Conservation (phyloP, 2,329 filamentous ascomycete species). For the Penicillium brasilianum region DNA sequence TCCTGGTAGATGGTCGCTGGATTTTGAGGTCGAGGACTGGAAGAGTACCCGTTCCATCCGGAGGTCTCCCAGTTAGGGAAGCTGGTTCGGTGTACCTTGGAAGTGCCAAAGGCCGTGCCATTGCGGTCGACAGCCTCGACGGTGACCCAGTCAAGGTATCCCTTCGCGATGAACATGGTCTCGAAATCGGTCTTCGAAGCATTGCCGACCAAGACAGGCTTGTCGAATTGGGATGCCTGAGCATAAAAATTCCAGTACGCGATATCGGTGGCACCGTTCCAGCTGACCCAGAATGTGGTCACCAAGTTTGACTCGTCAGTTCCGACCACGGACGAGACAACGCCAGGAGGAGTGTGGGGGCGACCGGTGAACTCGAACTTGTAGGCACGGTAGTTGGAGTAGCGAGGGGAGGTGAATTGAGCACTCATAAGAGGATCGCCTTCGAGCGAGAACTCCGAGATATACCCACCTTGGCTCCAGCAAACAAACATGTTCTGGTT, state of each 20-base stretch:
- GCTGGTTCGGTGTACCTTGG: constrained; percentile 25
- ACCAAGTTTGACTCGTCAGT: constrained; percentile 31
- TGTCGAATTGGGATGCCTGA: constrained; percentile 30
- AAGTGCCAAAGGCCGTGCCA: constrained; percentile 25
- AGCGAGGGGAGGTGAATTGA: constrained; percentile 38
- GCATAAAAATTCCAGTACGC: constrained; percentile 41
- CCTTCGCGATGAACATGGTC: constrained; percentile 28
- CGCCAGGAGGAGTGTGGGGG: constrained; percentile 36
- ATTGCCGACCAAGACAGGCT: constrained; percentile 26
- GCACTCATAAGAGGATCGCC: constrained; percentile 41
- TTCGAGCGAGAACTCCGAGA: constrained; percentile 38
- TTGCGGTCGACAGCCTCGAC: constrained; percentile 27
- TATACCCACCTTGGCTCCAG: constrained; percentile 44
- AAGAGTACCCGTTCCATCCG: constrained; percentile 24
- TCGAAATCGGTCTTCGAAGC: constrained; percentile 27
- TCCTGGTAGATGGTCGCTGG: constrained; percentile 16
- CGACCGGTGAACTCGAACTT: constrained; percentile 44
- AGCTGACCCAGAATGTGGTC: constrained; percentile 42
- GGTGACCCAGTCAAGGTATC: constrained; percentile 31
- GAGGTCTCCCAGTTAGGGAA: constrained; percentile 25
- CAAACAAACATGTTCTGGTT: constrained; percentile 44
- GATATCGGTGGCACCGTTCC: constrained; percentile 48
- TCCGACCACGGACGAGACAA: constrained; percentile 38
- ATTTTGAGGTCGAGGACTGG: constrained; percentile 21
- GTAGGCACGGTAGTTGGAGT: constrained; percentile 47